Percentiles rank a stretch among this genome's conserved stretches.
Conservation (phyloP, 1,284 basidiomycete genomes). For the Trametes hirsuta region DNA sequence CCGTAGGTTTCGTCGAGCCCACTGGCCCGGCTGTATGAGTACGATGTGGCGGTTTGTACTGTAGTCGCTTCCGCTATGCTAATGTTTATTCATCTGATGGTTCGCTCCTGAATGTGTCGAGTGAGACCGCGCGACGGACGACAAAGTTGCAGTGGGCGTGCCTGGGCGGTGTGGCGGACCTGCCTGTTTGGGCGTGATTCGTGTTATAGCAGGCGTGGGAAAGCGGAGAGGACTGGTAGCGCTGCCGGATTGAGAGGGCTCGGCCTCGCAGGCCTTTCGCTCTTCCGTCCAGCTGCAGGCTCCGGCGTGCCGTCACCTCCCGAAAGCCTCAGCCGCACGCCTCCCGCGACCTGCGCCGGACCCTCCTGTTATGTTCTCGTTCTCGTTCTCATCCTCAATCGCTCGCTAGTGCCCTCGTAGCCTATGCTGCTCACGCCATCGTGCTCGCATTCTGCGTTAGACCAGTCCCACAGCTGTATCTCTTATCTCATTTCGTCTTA, state of each 20-base stretch:
- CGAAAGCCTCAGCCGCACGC: slow-evolving; percentile 14
- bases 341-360: neutral
- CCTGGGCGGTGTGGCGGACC: slow-evolving; percentile 2
- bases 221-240: slow-evolving; percentile 6
- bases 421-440: slow-evolving; percentile 1
- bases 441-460: slow-evolving; percentile 17
- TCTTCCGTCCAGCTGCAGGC: neutral
- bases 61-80: slow-evolving; percentile 16
- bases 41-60: slow-evolving; percentile 17
- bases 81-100: slow-evolving; percentile 8
- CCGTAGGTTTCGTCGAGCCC: neutral
- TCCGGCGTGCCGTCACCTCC: neutral
- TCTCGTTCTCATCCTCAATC: slow-evolving; percentile 3
- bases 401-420: slow-evolving; percentile 2
- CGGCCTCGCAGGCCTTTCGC: neutral
- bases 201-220: slow-evolving; percentile 14
- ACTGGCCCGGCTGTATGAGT: slow-evolving; percentile 16
- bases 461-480: slow-evolving; percentile 25
- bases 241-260: too few species aligned
- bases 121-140: neutral
- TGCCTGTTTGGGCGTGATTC: slow-evolving; percentile 1
- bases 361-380: slow-evolving; percentile 8
- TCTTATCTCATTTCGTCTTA: slow-evolving; percentile 29
- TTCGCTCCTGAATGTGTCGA: neutral
- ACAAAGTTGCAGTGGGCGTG: neutral